A percentile compares a stretch with the other conserved stretches of the same genome.
phyloP scores from a whole-genome alignment of 257 asterid species.

The Gynochthodes officinalis region DNA sequence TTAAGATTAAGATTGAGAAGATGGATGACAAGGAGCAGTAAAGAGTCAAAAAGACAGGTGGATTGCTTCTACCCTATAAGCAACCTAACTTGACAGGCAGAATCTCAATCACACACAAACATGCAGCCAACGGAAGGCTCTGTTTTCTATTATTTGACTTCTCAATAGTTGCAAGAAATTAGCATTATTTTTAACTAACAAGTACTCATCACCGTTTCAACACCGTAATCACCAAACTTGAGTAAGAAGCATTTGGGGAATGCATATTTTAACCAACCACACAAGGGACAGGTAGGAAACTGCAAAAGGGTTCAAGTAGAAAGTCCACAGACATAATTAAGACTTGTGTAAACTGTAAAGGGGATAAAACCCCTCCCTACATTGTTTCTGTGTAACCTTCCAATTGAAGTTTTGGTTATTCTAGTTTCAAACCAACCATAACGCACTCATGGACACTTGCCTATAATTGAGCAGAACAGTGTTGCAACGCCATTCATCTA shows the following conservation, averaged over 20 bases:
- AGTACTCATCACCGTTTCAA: too few species aligned
- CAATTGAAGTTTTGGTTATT: neutral
- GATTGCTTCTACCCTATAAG: neutral
- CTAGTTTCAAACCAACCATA: too few species aligned
- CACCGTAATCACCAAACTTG: conserved; percentile 4
- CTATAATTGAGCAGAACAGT: too few species aligned
- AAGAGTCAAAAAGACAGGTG: conserved; percentile 15
- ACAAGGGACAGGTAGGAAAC: conserved; percentile 11
- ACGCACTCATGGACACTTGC: too few species aligned
- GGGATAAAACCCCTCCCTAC: too few species aligned
- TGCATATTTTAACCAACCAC: neutral
- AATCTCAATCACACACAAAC: too few species aligned
- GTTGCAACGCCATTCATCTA: too few species aligned
- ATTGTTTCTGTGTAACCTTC: neutral
- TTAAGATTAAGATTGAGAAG: neutral
- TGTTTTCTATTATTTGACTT: conserved; percentile 21
- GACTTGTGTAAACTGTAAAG: neutral
- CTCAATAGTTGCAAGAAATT: neutral
- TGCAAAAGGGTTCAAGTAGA: neutral
- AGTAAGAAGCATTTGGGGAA: conserved; percentile 9
- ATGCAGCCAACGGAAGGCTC: too few species aligned
- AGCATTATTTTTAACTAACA: too few species aligned
- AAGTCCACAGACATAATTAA: neutral
- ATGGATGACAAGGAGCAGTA: too few species aligned
- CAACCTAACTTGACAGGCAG: too few species aligned